phyloP scores from a whole-genome alignment of 208 protist species.

The Leishmania martiniquensis region DNA sequence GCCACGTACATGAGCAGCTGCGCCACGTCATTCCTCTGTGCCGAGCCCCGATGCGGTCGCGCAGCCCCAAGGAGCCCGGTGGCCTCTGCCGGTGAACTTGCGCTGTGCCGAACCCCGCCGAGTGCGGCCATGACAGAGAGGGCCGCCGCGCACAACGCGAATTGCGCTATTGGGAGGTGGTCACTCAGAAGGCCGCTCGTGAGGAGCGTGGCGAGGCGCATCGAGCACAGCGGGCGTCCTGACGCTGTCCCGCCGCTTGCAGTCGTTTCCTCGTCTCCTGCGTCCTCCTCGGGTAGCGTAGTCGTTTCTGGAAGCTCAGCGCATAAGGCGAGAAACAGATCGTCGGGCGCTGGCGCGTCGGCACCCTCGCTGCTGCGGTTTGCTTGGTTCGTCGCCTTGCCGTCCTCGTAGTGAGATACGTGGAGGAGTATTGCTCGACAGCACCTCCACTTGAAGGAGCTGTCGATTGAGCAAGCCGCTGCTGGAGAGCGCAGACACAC shows the following conservation, averaged over 20 bases:
- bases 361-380: background rate
- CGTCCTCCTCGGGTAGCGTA: background rate
- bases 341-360: background rate
- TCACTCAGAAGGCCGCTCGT: conserved; percentile 15
- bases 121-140: background rate
- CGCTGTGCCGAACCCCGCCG: background rate
- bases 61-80: background rate
- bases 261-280: background rate
- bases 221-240: background rate
- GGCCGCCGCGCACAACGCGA: background rate
- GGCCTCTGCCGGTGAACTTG: background rate
- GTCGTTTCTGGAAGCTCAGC: background rate
- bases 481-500: conserved; percentile 8
- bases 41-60: background rate
- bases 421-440: conserved; percentile 20
- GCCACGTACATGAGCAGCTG: conserved; percentile 21
- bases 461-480: background rate
- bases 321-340: conserved; percentile 10
- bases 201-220: conserved; percentile 15
- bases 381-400: conserved; percentile 1
- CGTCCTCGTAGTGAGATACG: conserved; percentile 13
- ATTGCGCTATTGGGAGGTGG: conserved; percentile 2
- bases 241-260: background rate
- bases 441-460: conserved; percentile 14
- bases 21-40: background rate